Percentiles rank a stretch among this genome's conserved stretches.
Evolutionary conservation across 2,329 filamentous ascomycete species (phyloP).

Genomic region (Neofusicoccum kwambonambiense): DNA sequence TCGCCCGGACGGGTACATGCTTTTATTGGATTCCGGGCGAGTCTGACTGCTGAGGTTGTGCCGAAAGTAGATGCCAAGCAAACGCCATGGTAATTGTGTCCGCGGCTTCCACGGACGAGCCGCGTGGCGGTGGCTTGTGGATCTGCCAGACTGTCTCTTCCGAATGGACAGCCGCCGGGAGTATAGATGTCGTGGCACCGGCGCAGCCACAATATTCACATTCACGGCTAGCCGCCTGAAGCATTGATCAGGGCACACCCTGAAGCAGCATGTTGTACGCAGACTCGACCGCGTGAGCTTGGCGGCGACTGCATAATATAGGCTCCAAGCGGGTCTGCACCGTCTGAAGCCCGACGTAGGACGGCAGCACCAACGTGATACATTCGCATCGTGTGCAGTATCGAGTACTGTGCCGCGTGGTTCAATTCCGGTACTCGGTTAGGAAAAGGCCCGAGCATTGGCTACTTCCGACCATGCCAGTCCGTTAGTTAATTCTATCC

Average conservation of each 20-base stretch:
- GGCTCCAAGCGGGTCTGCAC: not conserved
- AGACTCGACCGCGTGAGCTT: not conserved
- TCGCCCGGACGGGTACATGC: not conserved
- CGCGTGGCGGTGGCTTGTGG: not conserved
- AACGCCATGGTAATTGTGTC: not conserved
- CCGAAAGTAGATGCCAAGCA: not conserved
- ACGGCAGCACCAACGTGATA: not conserved
- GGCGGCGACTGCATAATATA: constrained; percentile 4
- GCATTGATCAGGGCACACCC: not conserved
- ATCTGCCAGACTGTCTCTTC: not conserved
- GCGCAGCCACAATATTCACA: not conserved
- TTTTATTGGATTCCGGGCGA: constrained; percentile 6
- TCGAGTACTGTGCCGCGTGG: not conserved
- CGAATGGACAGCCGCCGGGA: not conserved
- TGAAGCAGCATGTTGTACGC: not conserved
- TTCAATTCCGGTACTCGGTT: not conserved
- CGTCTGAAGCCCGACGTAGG: not conserved
- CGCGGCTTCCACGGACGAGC: not conserved
- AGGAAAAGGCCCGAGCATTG: not conserved
- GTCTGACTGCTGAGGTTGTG: not conserved
- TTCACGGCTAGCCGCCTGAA: not conserved
- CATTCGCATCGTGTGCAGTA: not conserved
- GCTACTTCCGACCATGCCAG: not conserved
- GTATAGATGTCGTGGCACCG: not conserved
- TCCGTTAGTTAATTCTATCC: too few species aligned